Conservation (phyloP, 495 filamentous ascomycete species). For the Lasiosphaeria hispida region DNA sequence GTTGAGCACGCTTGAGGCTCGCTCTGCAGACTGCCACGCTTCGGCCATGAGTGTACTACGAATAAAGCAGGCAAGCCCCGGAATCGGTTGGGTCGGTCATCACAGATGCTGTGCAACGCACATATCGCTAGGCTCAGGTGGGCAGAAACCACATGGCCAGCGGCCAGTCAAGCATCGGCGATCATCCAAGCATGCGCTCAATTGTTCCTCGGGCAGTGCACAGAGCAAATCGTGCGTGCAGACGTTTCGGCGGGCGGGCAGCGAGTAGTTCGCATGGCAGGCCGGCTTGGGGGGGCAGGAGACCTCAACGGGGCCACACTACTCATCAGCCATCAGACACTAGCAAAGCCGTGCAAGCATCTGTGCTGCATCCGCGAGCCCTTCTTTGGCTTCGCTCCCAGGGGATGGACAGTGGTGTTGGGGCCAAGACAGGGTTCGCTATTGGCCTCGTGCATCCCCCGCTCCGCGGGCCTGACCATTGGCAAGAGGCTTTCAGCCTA, state of each 20-base stretch:
- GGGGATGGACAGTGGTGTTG: neutral
- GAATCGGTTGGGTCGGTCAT: neutral
- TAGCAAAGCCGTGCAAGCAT: no score
- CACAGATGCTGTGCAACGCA: neutral
- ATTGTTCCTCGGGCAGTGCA: neutral
- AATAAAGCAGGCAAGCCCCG: no score
- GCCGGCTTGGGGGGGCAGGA: no score
- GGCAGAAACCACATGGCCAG: constrained; percentile 1
- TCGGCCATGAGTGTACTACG: no score
- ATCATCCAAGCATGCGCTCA: neutral
- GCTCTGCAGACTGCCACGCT: no score
- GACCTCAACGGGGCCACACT: neutral
- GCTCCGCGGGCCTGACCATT: no score
- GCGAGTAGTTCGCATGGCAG: neutral
- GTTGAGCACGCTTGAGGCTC: no score
- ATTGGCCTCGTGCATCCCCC: no score
- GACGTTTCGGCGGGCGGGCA: neutral
- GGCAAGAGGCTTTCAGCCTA: no score
- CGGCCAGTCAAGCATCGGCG: constrained; percentile 1
- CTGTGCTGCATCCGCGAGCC: constrained; percentile 2
- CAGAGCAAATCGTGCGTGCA: neutral
- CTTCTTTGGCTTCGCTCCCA: neutral
- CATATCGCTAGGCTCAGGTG: neutral
- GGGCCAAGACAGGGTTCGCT: neutral
- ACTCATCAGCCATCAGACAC: neutral